phyloP scores from a whole-genome alignment of 78 protist genomes.

The Neovahlkampfia damariscottae region DNA sequence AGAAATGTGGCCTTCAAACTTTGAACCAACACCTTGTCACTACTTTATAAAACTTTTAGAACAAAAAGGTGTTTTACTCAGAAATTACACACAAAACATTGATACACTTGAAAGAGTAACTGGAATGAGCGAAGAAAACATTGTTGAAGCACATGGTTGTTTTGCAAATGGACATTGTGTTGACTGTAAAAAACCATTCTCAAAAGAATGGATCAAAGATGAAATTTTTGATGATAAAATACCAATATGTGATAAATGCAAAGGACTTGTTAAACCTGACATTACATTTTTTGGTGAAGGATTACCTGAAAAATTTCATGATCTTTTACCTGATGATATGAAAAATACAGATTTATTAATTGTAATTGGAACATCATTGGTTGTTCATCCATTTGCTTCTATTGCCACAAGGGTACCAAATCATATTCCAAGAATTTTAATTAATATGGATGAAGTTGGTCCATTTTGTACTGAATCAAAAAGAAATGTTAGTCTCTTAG shows the following conservation, averaged over 20 bases:
- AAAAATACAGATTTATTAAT: conserved; percentile 17
- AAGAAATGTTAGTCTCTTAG: background rate
- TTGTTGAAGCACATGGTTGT: conserved; percentile 79
- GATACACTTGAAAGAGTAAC: conserved; percentile 74
- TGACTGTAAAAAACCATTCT: background rate
- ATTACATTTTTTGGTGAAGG: conserved; percentile 32
- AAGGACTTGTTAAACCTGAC: conserved; percentile 31
- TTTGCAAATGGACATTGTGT: conserved; percentile 39
- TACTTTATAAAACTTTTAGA: conserved; percentile 50
- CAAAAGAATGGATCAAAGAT: background rate
- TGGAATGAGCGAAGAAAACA: conserved; percentile 21
- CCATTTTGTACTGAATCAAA: background rate
- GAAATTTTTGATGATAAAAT: background rate
- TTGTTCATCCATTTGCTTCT: conserved; percentile 18
- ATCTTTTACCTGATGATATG: background rate
- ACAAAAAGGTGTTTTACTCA: conserved; percentile 47
- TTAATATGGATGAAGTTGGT: background rate
- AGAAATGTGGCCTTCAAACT: conserved; percentile 35
- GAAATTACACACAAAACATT: conserved; percentile 87
- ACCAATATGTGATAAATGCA: background rate
- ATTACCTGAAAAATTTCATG: conserved; percentile 24
- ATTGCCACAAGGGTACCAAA: conserved; percentile 2
- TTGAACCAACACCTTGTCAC: conserved; percentile 62
- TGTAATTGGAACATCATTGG: conserved; percentile 36
- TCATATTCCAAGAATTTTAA: background rate